Evolutionary conservation across 352 stramenopile species (phyloP).

Genomic region (Phytophthora quininea): DNA sequence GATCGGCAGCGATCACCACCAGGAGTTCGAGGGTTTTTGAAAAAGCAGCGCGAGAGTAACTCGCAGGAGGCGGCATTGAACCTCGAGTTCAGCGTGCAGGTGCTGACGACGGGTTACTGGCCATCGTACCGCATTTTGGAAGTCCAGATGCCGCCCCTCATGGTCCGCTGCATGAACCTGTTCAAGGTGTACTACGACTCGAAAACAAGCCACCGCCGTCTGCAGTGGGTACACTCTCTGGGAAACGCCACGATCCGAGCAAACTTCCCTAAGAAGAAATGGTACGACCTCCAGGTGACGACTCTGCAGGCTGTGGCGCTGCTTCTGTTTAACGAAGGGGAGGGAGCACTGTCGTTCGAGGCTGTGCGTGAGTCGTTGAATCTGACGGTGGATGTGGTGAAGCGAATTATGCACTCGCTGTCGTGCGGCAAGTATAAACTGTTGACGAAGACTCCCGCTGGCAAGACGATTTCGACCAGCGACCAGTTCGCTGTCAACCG

Average conservation of each 20-base stretch:
- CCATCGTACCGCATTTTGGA: conserved; percentile 97
- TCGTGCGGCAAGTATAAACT: conserved; percentile 99
- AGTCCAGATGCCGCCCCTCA: conserved; percentile 93
- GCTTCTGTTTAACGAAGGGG: conserved; percentile 94
- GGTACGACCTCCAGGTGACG: conserved; percentile 98
- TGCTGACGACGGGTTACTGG: conserved; percentile 99
- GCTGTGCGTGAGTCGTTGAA: conserved; percentile 94
- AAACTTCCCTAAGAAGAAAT: conserved; percentile 88
- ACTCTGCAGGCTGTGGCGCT: conserved; percentile 97
- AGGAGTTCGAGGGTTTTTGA: conserved; percentile 96
- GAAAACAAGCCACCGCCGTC: conserved; percentile 93
- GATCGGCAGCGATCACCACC: conserved; percentile 96
- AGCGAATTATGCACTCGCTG: conserved; percentile 98
- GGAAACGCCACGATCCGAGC: conserved; percentile 94
- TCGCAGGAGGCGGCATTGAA: conserved; percentile 49
- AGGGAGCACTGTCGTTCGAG: conserved; percentile 88
- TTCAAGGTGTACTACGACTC: conserved; percentile 96
- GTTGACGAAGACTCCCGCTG: conserved; percentile 92
- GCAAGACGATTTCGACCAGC: conserved; percentile 95
- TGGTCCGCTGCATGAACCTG: conserved; percentile 96
- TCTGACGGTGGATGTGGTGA: conserved; percentile 95
- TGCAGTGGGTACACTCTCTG: conserved; percentile 97
- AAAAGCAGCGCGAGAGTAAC: conserved; percentile 78
- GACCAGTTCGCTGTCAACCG: conserved; percentile 96
- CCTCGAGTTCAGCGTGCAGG: conserved; percentile 97